Base-by-base conservation (phyloP, 352 stramenopile species). In the Phytophthora constricta region DNA sequence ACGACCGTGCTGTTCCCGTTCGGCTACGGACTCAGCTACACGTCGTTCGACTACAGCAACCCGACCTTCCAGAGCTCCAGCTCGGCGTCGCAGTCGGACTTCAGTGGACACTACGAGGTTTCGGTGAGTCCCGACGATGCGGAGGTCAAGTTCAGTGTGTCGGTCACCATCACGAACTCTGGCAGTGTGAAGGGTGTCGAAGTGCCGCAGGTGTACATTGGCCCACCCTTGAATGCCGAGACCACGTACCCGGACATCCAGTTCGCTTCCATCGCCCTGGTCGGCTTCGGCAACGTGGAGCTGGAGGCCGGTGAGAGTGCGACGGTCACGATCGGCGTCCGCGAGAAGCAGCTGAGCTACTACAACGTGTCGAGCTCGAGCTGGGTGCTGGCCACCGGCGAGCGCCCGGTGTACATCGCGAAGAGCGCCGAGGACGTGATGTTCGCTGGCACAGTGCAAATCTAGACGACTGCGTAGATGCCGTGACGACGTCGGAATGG, bases 1-100 rank as follows among this genome's bases (percentile, higher is more conserved):
- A 65, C 53, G 58, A 76, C 57, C 41, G 68, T 76, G 48, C 37
- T 70, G 46, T 76, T 76, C 58, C 68, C 68, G 53, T 76, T 76
- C 53, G 68, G 68, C 25, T 73, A 58, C 42, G 68, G 68, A 11
- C 50, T 73, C 31, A 76, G 58, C 53, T 76, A 76, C 63, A 76
- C 68, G 19, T 67, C 63, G 33, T 76, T 76, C 58, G 68, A 76
- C 34, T 76, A 76, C 58, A 68, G 61, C 49, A 66, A 56, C 58
- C 58, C 68, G 31, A 73, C 65, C 58, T 76, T 76, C 54, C 51
- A 52, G 45, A 55, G 46, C 2, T 53, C 64, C 2, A 53, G 46
- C 42, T 54, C 62, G 4, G 10, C 58, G 14, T 47, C 63, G n/a
- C 53, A 62, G 20, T 51, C 60, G n/a, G 57, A 54, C 45, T 57